These are phyloP conservation scores for Euphorbia celastroides DNA, from an alignment of 441 rosid species.

Conservation along the genomic window DNA sequence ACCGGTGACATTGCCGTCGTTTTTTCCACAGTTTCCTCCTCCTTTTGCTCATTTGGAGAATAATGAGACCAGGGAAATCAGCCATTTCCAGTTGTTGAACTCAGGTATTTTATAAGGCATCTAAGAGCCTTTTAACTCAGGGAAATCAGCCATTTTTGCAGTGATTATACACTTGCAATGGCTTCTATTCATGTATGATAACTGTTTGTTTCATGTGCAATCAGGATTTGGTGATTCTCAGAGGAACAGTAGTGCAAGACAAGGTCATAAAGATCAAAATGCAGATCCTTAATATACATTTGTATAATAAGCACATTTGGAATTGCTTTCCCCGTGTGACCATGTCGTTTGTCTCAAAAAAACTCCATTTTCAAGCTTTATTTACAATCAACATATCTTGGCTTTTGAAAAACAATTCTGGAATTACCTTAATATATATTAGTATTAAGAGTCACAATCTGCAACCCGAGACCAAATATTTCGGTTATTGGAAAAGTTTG, in stretches of 20 bases:
- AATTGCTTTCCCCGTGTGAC: no score
- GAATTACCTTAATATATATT: no score
- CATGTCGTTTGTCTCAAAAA: not conserved
- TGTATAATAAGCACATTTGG: no score
- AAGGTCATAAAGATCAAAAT: slow-evolving; percentile 26
- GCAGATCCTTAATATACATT: slow-evolving; percentile 26
- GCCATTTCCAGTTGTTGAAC: slow-evolving; percentile 47
- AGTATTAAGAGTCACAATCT: no score
- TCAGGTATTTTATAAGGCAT: slow-evolving; percentile 20
- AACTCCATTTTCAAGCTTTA: no score
- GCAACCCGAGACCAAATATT: no score
- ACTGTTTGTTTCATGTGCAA: slow-evolving; percentile 31
- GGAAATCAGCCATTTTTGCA: no score
- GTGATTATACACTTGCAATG: no score
- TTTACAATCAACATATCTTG: no score
- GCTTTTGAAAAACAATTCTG: no score
- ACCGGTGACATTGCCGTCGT: slow-evolving; percentile 41
- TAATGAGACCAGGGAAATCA: slow-evolving; percentile 33
- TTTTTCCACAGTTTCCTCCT: slow-evolving; percentile 56
- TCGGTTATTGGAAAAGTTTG: not conserved
- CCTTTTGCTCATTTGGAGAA: slow-evolving; percentile 33
- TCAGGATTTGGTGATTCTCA: slow-evolving; percentile 30
- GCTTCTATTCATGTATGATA: not conserved
- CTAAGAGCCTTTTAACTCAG: not conserved
- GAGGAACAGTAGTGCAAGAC: slow-evolving; percentile 16